Conservation (phyloP, 139 green algal genomes). For the Monoraphidium neglectum region DNA sequence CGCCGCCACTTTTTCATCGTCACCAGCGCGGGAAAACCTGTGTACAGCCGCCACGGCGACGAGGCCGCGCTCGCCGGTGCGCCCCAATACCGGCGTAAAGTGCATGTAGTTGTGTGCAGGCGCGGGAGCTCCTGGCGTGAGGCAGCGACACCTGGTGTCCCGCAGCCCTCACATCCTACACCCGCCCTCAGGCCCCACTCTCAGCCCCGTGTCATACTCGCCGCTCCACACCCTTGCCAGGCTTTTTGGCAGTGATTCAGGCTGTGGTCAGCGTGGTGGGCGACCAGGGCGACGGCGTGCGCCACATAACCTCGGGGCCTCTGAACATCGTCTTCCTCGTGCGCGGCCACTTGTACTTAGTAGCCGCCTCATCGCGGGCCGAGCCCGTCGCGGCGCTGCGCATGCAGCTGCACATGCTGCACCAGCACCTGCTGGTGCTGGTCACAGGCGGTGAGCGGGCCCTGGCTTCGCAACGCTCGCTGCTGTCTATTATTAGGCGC, state of each 20-base stretch:
- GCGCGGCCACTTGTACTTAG: slow-evolving; percentile 66
- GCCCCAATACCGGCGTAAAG: too few species aligned
- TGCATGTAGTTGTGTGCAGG: too few species aligned
- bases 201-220: too few species aligned
- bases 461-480: too few species aligned
- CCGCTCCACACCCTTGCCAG: slow-evolving; percentile 35
- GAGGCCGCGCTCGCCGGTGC: slow-evolving; percentile 60
- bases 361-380: slow-evolving; percentile 51
- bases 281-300: slow-evolving; percentile 32
- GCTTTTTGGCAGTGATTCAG: slow-evolving; percentile 66
- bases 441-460: slow-evolving; percentile 39
- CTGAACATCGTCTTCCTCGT: slow-evolving; percentile 68
- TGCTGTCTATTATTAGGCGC: too few species aligned
- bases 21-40: slow-evolving; percentile 74
- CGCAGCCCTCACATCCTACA: too few species aligned
- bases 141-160: too few species aligned
- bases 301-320: slow-evolving; percentile 51
- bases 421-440: slow-evolving; percentile 54
- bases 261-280: slow-evolving; percentile 57
- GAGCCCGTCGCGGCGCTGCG: slow-evolving; percentile 56
- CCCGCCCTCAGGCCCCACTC: too few species aligned
- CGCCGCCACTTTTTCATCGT: slow-evolving; percentile 79
- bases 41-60: slow-evolving; percentile 73
- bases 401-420: slow-evolving; percentile 62
- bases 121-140: too few species aligned